phyloP scores from a whole-genome alignment of 2,329 filamentous ascomycete species.

The Pseudogymnoascus sp. region DNA sequence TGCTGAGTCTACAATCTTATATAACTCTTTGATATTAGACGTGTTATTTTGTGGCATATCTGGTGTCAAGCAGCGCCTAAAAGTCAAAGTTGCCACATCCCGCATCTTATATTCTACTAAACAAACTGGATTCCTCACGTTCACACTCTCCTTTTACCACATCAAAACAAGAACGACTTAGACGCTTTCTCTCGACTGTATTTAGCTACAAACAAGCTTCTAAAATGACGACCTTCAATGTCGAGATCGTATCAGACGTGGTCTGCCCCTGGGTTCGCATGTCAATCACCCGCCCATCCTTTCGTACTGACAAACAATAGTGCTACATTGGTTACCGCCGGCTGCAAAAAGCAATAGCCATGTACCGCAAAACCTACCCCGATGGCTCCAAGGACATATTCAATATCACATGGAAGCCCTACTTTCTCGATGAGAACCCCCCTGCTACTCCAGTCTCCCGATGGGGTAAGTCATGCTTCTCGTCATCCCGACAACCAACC shows the following conservation, averaged over 20 bases:
- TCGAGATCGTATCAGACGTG: conserved; percentile 72
- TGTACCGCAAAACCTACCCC: conserved; percentile 55
- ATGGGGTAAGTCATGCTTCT: not conserved
- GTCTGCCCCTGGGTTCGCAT: conserved; percentile 54
- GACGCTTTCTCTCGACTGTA: not conserved
- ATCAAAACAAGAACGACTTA: not conserved
- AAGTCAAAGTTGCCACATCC: not conserved
- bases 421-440: conserved; percentile 55
- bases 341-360: conserved; percentile 60
- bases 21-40: not conserved
- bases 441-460: not conserved
- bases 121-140: not conserved
- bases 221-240: conserved; percentile 64
- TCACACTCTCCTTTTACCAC: not conserved
- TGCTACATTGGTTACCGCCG: conserved; percentile 76
- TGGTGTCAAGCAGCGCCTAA: not conserved
- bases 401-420: conserved; percentile 65
- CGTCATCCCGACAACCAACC: not conserved
- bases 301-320: not conserved
- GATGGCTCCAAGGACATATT: conserved; percentile 55
- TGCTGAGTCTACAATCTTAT: not conserved
- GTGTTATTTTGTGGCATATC: not conserved
- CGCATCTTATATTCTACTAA: not conserved
- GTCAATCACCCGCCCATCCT: not conserved
- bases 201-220: not conserved